Percentiles rank a stretch among this genome's conserved stretches.
Conservation (phyloP, 176 grass and related monocot species). For the Guadua angustifolia region DNA sequence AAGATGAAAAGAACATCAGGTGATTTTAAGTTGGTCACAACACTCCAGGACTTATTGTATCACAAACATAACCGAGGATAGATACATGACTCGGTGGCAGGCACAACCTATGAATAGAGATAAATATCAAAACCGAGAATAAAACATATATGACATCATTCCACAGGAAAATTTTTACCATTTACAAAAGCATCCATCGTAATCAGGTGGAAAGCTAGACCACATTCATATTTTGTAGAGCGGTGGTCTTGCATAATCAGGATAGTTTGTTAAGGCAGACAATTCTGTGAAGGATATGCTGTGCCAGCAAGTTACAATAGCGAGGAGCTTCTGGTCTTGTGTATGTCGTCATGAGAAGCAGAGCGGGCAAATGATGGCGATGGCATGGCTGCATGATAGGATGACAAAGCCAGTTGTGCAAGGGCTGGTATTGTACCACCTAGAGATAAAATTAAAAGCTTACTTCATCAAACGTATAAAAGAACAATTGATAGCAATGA, state of each 20-base stretch:
- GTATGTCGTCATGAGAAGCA: conserved; percentile 44
- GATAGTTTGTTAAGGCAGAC: not conserved
- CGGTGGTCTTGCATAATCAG: not conserved
- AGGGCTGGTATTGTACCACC: conserved; percentile 83
- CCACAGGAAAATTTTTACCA: not conserved
- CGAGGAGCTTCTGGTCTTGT: conserved; percentile 54
- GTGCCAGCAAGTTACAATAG: conserved; percentile 22
- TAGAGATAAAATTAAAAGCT: conserved; percentile 36
- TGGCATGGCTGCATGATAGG: conserved; percentile 63
- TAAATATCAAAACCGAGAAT: conserved; percentile 44
- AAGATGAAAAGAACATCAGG: not conserved
- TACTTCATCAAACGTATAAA: not conserved
- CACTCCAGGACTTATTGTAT: conserved; percentile 1
- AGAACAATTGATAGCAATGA: not conserved
- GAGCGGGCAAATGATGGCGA: conserved; percentile 33
- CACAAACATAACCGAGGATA: not conserved
- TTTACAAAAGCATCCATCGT: conserved; percentile 19
- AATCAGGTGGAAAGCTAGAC: not conserved
- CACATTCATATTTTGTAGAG: not conserved
- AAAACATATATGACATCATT: not conserved
- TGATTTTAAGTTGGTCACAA: not conserved
- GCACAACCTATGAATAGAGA: conserved; percentile 1
- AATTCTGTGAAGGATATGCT: not conserved
- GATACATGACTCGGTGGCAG: not conserved
- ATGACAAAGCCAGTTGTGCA: conserved; percentile 78